A percentile compares a stretch with the other conserved stretches of the same genome.
These are phyloP conservation scores for Powellomyces hirtus DNA, from an alignment of 192 early-diverging fungal genomes.

Conservation along the genomic window DNA sequence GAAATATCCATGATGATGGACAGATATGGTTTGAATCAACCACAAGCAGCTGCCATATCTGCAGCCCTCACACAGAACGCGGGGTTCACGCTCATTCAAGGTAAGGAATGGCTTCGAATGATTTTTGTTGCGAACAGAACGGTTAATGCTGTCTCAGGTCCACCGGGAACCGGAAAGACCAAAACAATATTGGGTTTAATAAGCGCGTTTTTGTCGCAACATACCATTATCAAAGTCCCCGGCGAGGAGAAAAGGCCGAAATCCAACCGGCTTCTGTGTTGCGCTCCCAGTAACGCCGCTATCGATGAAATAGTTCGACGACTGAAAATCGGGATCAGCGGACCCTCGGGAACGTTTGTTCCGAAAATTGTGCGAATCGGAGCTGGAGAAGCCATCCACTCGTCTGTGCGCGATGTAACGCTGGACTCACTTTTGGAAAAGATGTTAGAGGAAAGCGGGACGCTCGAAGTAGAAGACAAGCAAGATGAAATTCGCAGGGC, in stretches of 20 bases:
- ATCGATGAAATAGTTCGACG: constrained; percentile 94
- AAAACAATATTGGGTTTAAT: constrained; percentile 87
- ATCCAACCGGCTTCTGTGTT: constrained; percentile 70
- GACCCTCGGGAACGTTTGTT: constrained; percentile 53
- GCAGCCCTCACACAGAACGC: constrained; percentile 57
- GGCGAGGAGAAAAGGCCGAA: constrained; percentile 16
- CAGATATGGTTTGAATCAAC: constrained; percentile 80
- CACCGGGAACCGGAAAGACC: constrained; percentile 77
- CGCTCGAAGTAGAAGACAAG: constrained; percentile 16
- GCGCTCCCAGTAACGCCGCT: constrained; percentile 95
- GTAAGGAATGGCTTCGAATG: neutral
- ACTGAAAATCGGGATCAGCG: constrained; percentile 70
- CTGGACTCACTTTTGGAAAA: constrained; percentile 14
- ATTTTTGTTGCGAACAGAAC: neutral
- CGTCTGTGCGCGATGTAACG: constrained; percentile 59
- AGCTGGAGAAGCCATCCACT: constrained; percentile 67
- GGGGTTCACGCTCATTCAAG: constrained; percentile 91
- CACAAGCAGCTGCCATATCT: constrained; percentile 84
- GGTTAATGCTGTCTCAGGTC: constrained; percentile 10
- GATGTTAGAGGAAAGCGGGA: neutral
- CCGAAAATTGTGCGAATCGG: constrained; percentile 86
- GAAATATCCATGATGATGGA: constrained; percentile 42
- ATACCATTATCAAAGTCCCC: constrained; percentile 20
- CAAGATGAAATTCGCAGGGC: constrained; percentile 16
- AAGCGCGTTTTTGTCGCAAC: constrained; percentile 57